These are phyloP conservation scores for Nyssa sinensis DNA, from an alignment of 148 eudicot genomes.

Conservation along the genomic window DNA sequence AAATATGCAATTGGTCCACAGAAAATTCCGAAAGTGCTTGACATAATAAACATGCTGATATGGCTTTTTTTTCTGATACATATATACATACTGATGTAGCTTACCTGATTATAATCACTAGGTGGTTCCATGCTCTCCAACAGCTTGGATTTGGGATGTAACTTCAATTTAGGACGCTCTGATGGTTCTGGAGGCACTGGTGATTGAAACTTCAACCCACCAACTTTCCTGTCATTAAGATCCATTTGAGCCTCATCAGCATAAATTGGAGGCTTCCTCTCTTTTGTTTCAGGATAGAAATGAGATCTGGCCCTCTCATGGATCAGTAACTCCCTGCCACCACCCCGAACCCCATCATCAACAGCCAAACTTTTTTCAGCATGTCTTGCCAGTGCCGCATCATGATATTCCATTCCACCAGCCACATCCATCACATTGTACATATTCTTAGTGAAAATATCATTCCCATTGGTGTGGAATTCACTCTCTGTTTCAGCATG, in stretches of 20 bases:
- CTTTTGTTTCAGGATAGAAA: conserved; percentile 26
- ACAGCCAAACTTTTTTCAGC: conserved; percentile 42
- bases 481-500: conserved; percentile 41
- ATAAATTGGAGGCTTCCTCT: conserved; percentile 33
- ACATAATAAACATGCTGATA: not conserved
- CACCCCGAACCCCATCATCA: conserved; percentile 40
- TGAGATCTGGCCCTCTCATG: conserved; percentile 46
- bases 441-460: conserved; percentile 12
- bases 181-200: conserved; percentile 34
- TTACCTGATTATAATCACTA: conserved; percentile 59
- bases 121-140: conserved; percentile 46
- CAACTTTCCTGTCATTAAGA: conserved; percentile 32
- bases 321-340: conserved; percentile 36
- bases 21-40: not conserved
- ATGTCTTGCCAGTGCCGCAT: conserved; percentile 39
- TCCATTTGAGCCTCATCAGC: conserved; percentile 38
- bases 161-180: conserved; percentile 74
- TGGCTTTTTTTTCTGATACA: no score
- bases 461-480: conserved; percentile 30
- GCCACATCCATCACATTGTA: conserved; percentile 21
- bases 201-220: conserved; percentile 28
- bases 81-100: no score
- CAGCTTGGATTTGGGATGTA: conserved; percentile 80
- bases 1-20: no score
- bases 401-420: conserved; percentile 37